Conservation (phyloP, 1,284 basidiomycete species). For the Singerocomus inundabilis region DNA sequence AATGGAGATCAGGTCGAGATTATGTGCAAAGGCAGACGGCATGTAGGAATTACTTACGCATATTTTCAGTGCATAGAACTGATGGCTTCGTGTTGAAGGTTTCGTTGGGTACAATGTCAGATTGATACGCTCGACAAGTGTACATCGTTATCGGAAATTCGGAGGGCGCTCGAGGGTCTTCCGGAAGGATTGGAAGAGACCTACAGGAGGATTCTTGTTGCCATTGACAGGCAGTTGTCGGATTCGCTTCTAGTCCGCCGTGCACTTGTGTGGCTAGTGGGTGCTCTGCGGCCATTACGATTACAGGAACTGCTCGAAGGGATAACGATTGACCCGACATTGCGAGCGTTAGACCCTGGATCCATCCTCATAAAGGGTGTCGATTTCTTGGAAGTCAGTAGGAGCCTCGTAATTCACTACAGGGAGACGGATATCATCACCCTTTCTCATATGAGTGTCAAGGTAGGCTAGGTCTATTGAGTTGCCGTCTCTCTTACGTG, state of each 20-base stretch:
- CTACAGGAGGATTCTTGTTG: conserved; percentile 11
- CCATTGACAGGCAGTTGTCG: background rate
- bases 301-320: conserved; percentile 10
- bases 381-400: conserved; percentile 5
- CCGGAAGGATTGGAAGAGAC: conserved; percentile 15
- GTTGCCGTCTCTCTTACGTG: background rate
- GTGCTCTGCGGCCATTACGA: conserved; percentile 1
- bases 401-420: conserved; percentile 9
- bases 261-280: conserved; percentile 11
- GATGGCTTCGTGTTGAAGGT: conserved; percentile 1
- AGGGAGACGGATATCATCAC: conserved; percentile 3
- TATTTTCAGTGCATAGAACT: background rate
- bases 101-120: conserved; percentile 17
- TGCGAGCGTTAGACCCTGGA: conserved; percentile 5
- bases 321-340: background rate
- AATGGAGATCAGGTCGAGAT: background rate
- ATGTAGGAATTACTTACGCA: background rate
- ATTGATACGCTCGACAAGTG: conserved; percentile 7
- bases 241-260: background rate
- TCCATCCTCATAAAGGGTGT: background rate
- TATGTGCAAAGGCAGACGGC: conserved; percentile 5
- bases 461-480: background rate
- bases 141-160: background rate
- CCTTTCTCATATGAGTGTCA: no score
- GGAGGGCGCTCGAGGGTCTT: conserved; percentile 5